Evolutionary conservation across 192 early-diverging fungal species (phyloP).

Genomic region (Mortierella hygrophila): DNA sequence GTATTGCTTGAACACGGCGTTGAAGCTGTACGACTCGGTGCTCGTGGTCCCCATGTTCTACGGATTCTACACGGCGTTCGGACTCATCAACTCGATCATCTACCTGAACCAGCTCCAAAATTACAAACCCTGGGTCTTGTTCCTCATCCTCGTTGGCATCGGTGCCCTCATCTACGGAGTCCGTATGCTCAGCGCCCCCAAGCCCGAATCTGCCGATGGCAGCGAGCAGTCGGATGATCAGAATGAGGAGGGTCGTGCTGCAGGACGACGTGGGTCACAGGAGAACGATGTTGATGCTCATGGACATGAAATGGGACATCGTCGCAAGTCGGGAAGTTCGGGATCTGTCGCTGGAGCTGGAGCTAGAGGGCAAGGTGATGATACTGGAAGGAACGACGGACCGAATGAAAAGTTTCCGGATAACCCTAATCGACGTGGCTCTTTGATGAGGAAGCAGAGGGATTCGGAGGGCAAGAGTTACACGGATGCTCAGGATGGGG

Average conservation of each 20-base stretch:
- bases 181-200: slow-evolving; percentile 60
- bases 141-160: slow-evolving; percentile 66
- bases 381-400: background rate
- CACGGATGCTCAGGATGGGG: background rate
- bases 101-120: slow-evolving; percentile 66
- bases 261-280: slow-evolving; percentile 19
- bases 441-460: background rate
- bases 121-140: slow-evolving; percentile 63
- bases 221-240: slow-evolving; percentile 18
- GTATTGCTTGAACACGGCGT: slow-evolving; percentile 69
- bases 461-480: background rate
- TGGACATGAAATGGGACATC: background rate
- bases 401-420: background rate
- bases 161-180: slow-evolving; percentile 67
- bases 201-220: slow-evolving; percentile 36
- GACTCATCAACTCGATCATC: slow-evolving; percentile 70
- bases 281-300: background rate
- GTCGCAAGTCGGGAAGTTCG: background rate
- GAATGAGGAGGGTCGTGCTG: slow-evolving; percentile 16
- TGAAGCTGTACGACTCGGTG: slow-evolving; percentile 69
- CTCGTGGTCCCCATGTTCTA: slow-evolving; percentile 73
- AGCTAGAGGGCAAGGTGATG: background rate
- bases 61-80: slow-evolving; percentile 68
- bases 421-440: background rate
- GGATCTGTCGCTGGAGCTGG: background rate